Base-by-base conservation (phyloP, 2,329 filamentous ascomycete genomes). In the Xylariaceae sp. region DNA sequence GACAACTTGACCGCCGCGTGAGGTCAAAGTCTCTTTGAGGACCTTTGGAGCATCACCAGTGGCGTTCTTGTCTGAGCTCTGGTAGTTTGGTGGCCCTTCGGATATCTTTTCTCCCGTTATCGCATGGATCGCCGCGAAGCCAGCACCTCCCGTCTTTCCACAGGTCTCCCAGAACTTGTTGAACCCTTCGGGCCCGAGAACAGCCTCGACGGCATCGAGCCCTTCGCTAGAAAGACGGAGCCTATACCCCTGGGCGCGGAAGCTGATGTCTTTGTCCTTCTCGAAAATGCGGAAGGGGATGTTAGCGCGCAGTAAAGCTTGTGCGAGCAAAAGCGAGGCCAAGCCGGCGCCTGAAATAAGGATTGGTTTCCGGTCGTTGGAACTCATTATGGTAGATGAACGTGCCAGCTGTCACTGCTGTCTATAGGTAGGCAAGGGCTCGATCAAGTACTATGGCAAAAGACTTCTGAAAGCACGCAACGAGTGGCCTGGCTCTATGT, bases 221-320 rank as follows among this genome's bases (percentile, higher is more conserved):
- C 55, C 55, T 44, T 56, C 53, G 17, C 4, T 44, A 2, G 55
- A 58, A 3, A 58, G 53, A n/a, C 55, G 53, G 11, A 58, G 17
- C 12, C 55, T 44, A 64, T 86, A 85, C 0, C 82, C 82, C 60
- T 86, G 82, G 0, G 76, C 80, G 40, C 82, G 81, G 57, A 81
- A 82, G 1, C 60, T 51, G 42, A 76, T 67, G 0, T 72, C 74
- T 0, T 63, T 53, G 52, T 81, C 77, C 39, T 77, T 77, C 64
- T 85, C 81, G 58, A 77, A 83, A 39, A 84, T 74, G 35, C 63
- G 68, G 62, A 80, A 83, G 1, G 74, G 71, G n/a, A 78, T 74
- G 0, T 62, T 61, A 41, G 70, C 65, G 1, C 53, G 61, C 2
- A 65, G 69, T 1, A 76, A 68, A 7, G 71, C 71, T 40, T 73